Evolutionary conservation across 495 filamentous ascomycete genomes (phyloP).

Genomic region (Talaromyces liani): DNA sequence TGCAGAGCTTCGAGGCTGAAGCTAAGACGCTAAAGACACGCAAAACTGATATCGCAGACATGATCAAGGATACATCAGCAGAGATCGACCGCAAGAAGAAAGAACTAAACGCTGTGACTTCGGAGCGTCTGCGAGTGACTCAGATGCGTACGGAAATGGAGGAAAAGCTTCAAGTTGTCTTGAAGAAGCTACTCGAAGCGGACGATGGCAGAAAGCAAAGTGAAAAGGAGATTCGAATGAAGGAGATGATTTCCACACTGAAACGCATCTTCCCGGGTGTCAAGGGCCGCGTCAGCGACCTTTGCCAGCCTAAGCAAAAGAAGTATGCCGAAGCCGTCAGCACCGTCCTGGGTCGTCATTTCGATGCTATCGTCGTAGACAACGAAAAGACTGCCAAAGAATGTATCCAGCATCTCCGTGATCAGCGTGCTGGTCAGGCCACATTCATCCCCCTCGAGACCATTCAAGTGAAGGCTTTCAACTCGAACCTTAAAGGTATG

Average conservation of each 20-base stretch:
- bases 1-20: conserved; percentile 67
- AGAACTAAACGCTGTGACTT: conserved; percentile 74
- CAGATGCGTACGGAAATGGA: conserved; percentile 81
- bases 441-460: conserved; percentile 96
- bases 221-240: conserved; percentile 67
- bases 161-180: conserved; percentile 76
- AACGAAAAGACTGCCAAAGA: conserved; percentile 90
- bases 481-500: conserved; percentile 85
- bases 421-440: conserved; percentile 74
- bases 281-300: conserved; percentile 79
- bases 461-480: conserved; percentile 84
- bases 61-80: conserved; percentile 57
- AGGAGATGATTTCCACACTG: conserved; percentile 73
- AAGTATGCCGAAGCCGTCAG: conserved; percentile 90
- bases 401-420: conserved; percentile 88
- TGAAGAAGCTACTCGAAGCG: conserved; percentile 72
- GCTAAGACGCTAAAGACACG: conserved; percentile 61
- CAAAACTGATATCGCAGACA: conserved; percentile 47
- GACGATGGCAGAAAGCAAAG: conserved; percentile 76
- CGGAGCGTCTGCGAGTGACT: conserved; percentile 70
- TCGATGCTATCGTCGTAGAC: conserved; percentile 93
- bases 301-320: conserved; percentile 93
- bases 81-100: conserved; percentile 89
- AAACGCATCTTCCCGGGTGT: conserved; percentile 91
- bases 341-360: conserved; percentile 85